Conservation (phyloP, 2,329 filamentous ascomycete species). For the Phyllosticta citrichinensis region DNA sequence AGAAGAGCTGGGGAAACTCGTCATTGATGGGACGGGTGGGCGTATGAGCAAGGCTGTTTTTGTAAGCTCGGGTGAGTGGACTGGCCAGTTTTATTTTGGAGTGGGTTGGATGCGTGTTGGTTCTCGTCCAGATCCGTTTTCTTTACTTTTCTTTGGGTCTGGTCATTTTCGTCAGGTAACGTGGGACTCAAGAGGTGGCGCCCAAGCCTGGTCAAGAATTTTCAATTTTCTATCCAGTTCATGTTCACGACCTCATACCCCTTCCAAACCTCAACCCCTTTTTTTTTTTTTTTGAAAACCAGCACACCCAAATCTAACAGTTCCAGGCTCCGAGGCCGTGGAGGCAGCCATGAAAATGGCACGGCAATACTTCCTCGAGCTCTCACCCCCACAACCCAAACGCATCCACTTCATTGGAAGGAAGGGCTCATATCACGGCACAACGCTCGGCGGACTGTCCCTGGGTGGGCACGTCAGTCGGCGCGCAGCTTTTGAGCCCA, state of each 20-base stretch:
- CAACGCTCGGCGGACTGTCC: slow-evolving; percentile 56
- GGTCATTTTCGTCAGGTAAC: no score
- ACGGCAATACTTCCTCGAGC: slow-evolving; percentile 55
- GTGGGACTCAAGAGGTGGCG: no score
- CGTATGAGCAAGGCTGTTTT: slow-evolving; percentile 47
- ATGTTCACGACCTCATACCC: no score
- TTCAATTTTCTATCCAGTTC: no score
- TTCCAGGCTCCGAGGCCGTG: slow-evolving; percentile 55
- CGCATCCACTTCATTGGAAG: slow-evolving; percentile 55
- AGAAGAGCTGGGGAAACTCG: slow-evolving; percentile 41
- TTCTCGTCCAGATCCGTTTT: not conserved
- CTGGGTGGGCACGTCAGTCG: slow-evolving; percentile 53
- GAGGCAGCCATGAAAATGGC: slow-evolving; percentile 60
- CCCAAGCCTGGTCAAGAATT: no score
- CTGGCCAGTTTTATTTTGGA: not conserved
- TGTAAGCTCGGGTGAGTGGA: slow-evolving; percentile 43
- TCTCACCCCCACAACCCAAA: slow-evolving; percentile 39
- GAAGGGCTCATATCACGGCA: slow-evolving; percentile 59
- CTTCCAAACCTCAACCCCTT: not conserved
- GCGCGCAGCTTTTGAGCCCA: slow-evolving; percentile 50
- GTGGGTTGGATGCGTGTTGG: no score
- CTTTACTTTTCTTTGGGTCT: no score
- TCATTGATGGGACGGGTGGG: slow-evolving; percentile 43
- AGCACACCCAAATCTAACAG: not conserved
- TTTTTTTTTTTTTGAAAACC: no score